Conservation (phyloP, 169 alveolate genomes). For the Cryptosporidium canis region DNA sequence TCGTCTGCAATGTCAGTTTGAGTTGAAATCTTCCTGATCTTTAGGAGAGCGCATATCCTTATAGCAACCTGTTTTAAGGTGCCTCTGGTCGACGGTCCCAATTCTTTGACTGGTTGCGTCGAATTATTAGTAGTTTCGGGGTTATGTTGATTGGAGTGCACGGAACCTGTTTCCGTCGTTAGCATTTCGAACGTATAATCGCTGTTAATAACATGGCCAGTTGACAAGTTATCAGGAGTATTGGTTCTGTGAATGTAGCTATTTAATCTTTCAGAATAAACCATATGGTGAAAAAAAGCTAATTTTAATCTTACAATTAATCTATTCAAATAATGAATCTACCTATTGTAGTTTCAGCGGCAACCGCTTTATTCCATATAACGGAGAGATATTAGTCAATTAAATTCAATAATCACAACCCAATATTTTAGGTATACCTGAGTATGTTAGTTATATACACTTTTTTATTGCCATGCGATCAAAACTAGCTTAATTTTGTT, state of each 20-base stretch:
- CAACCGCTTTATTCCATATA: background rate
- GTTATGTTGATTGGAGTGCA: background rate
- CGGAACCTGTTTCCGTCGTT: slow-evolving; percentile 66
- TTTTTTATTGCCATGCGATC: background rate
- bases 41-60: slow-evolving; percentile 39
- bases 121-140: slow-evolving; percentile 9
- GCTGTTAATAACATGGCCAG: background rate
- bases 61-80: slow-evolving; percentile 67
- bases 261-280: background rate
- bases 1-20: slow-evolving; percentile 63
- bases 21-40: slow-evolving; percentile 67
- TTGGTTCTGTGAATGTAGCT: background rate
- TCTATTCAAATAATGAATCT: background rate
- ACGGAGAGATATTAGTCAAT: slow-evolving; percentile 6
- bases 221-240: background rate
- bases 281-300: slow-evolving; percentile 24
- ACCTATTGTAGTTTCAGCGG: background rate
- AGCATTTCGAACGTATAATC: slow-evolving; percentile 62
- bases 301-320: background rate
- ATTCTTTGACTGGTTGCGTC: background rate
- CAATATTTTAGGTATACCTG: background rate
- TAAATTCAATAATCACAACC: background rate
- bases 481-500: background rate
- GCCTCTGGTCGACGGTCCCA: slow-evolving; percentile 14
- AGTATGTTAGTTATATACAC: background rate